Base-by-base conservation (phyloP, 192 early-diverging fungal genomes). In the Coemansia sp. region DNA sequence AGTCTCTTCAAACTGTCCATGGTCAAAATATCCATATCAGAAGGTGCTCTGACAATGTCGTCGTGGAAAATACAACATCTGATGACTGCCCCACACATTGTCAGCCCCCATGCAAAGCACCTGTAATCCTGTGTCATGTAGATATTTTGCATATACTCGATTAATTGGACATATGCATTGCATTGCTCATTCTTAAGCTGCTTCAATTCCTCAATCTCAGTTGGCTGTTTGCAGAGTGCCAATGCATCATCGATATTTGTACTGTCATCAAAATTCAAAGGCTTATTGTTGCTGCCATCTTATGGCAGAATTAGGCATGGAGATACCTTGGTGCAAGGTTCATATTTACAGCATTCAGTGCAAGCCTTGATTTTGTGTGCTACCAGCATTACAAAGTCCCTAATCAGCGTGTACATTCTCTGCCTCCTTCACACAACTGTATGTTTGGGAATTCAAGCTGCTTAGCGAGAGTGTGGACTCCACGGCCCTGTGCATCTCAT, bases 91-190 rank as follows among this genome's bases (percentile, higher is more conserved):
- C 26, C 52, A 14, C 71, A 72, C 26, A 60, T 14, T 0, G 38
- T 48, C 15, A 67, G 41, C 0, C 59, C 64, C 64, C 71, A 72
- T 4, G 52, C 34, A 15, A 36, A 72, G 20, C 64, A 64, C 6
- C 64, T 44, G 24, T 67, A 16, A 12, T 18, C 38, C 60, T 72
- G 71, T 20, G 24, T 5, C 7, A 7, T 0, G 26, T 62, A 62
- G 10, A 72, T 26, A 5, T 55, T 18, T 16, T 24, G 16, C 0
- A 30, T 53, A 59, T 66, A 56, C 23, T 45, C 59, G 12, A 46
- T 23, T 8, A 61, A 16, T 39, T 55, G 46, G 16, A 23, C 10
- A 7, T 34, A 2, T 2, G 6, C 45, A 30, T 30, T 30, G 1
- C 30, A 3, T 30, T 30, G 1, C 30, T 30, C 53, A 3, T 12